Evolutionary conservation across 192 early-diverging fungal genomes (phyloP), one percentile per base, ranked within the genome.

Genomic region (Entomortierella lignicola): DNA sequence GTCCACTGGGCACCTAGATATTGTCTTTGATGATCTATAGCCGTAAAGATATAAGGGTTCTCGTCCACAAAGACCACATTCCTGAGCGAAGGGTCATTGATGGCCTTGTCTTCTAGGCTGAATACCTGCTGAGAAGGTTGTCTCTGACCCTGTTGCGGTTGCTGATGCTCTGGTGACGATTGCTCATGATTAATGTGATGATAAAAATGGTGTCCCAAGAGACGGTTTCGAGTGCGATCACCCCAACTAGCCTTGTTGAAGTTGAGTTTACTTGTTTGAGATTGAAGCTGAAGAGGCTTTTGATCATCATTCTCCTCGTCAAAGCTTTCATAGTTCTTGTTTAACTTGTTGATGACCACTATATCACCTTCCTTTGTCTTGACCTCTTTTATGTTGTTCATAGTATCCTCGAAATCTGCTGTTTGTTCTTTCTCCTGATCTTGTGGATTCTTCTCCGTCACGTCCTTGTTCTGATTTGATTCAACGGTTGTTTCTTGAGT

Each of bases 281-380:
- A 2, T 41, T 51, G 25, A 51, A 51, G 50, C 50, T 18, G 50
- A 7, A 23, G 50, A 8, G 18, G 23, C 4, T 6, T 12, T 18
- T 21, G 15, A 18, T 6, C 18, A n/a, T 39, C 47, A 11, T 67
- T 17, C 2, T 68, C 56, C 13, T 41, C 20, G 54, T 51, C 18
- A 21, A 43, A 30, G 30, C 2, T 13, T 1, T 43, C 69, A 12
- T 63, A 29, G 60, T 71, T 71, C 42, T 63, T 71, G 53, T 71
- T 71, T 50, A 62, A 37, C 29, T 44, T 63, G 60, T 71, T 59
- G 54, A 57, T 37, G 39, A 56, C 55, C n/a, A 66, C 54, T 4
- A 43, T 8, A 18, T 55, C 27, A 17, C 54, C 54, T 25, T 21
- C 23, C 31, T 34, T 21, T 0, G 13, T 26, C 59, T 20, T 10